phyloP scores from a whole-genome alignment of 164 flowering plant genomes.

The Akebia trifoliata region DNA sequence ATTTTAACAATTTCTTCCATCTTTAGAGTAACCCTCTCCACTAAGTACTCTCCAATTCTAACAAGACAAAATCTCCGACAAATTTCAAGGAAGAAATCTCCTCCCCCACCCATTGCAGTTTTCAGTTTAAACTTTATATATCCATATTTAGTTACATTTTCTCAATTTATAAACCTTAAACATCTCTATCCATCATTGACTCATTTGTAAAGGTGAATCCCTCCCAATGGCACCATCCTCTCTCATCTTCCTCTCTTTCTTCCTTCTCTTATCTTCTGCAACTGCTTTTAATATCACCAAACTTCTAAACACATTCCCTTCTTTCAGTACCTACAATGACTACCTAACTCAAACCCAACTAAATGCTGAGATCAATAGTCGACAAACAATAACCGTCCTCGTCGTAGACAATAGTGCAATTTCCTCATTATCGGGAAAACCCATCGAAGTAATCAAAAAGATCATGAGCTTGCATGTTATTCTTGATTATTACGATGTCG shows the following conservation, averaged over 20 bases:
- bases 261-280: constrained; percentile 26
- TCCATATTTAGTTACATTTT: background rate
- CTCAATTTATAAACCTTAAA: constrained; percentile 1
- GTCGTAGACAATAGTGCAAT: constrained; percentile 38
- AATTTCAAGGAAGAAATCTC: background rate
- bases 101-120: background rate
- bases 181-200: background rate
- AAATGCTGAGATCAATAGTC: constrained; percentile 39
- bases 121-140: background rate
- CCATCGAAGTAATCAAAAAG: constrained; percentile 24
- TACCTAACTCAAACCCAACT: constrained; percentile 44
- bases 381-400: constrained; percentile 61
- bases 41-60: too few species aligned
- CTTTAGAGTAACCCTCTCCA: too few species aligned
- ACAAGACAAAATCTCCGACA: background rate
- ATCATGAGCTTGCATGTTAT: constrained; percentile 53
- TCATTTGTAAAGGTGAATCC: constrained; percentile 16
- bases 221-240: constrained; percentile 11
- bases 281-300: constrained; percentile 56
- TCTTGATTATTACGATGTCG: constrained; percentile 55
- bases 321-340: constrained; percentile 45
- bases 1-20: too few species aligned
- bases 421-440: constrained; percentile 24
- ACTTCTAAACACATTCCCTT: constrained; percentile 34
- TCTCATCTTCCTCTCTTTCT: constrained; percentile 15